phyloP scores from a whole-genome alignment of 129 eudicot species.

The Helichrysum umbraculigerum region DNA sequence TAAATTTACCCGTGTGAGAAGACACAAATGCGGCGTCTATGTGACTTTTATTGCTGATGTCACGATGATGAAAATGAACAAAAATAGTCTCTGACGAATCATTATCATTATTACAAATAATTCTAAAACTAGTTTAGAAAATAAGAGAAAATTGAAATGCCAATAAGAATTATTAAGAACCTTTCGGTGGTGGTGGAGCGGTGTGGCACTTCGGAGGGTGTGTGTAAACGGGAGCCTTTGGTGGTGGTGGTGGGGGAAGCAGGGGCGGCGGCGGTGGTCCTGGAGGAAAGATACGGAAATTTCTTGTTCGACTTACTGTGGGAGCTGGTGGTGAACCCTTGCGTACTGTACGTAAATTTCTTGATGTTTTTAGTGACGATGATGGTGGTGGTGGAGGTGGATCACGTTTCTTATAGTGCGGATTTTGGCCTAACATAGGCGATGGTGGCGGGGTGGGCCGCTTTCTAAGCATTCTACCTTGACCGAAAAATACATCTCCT shows the following conservation, averaged over 20 bases:
- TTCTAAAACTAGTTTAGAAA: no score
- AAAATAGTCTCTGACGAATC: background rate
- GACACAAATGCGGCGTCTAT: background rate
- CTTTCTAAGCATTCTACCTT: slow-evolving; percentile 2
- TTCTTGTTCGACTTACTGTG: background rate
- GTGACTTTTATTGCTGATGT: background rate
- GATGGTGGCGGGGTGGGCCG: background rate
- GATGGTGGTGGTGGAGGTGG: background rate
- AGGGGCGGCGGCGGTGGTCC: background rate
- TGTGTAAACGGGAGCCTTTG: background rate
- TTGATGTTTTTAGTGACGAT: background rate
- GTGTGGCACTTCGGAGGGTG: background rate
- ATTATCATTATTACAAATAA: no score
- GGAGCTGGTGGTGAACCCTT: slow-evolving; percentile 5
- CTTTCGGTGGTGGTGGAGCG: background rate
- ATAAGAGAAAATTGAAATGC: background rate
- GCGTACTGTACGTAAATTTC: background rate
- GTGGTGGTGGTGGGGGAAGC: background rate
- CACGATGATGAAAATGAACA: background rate
- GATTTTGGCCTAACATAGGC: background rate
- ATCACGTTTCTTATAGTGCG: background rate
- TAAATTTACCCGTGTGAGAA: background rate
- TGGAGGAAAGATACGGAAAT: background rate
- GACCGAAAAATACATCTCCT: background rate
- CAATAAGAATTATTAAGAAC: background rate